Conservation (phyloP, 2,329 filamentous ascomycete genomes). For the Cercospora berteroae region DNA sequence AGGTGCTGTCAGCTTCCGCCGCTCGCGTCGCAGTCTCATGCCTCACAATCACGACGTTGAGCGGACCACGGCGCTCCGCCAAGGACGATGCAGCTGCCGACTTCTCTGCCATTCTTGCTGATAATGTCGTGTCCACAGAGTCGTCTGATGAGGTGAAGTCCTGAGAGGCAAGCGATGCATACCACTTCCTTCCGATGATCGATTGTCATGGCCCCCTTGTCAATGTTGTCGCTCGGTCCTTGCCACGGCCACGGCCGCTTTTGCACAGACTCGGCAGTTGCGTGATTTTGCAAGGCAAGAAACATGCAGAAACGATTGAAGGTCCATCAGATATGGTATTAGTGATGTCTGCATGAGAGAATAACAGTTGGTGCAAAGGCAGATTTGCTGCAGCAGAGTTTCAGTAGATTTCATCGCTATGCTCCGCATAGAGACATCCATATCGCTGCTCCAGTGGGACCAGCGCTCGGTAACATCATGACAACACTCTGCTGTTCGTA, state of each 20-base stretch:
- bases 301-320: neutral
- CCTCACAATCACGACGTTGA: constrained; percentile 1
- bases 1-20: neutral
- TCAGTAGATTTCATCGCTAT: neutral
- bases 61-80: neutral
- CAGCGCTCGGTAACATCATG: neutral
- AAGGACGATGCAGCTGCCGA: neutral
- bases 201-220: neutral
- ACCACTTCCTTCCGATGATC: neutral
- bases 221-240: neutral
- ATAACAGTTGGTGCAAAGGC: neutral
- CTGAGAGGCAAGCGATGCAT: neutral
- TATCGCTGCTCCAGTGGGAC: neutral
- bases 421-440: neutral
- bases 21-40: neutral
- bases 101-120: neutral
- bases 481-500: neutral
- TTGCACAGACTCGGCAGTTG: neutral
- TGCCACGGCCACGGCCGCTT: neutral
- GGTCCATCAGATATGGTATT: neutral
- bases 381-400: neutral
- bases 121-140: neutral
- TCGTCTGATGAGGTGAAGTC: neutral
- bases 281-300: neutral
- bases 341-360: neutral